Percentiles rank a stretch among this genome's conserved stretches.
Evolutionary conservation across 129 eudicot genomes (phyloP).

Genomic region (Artemisia tridentata): DNA sequence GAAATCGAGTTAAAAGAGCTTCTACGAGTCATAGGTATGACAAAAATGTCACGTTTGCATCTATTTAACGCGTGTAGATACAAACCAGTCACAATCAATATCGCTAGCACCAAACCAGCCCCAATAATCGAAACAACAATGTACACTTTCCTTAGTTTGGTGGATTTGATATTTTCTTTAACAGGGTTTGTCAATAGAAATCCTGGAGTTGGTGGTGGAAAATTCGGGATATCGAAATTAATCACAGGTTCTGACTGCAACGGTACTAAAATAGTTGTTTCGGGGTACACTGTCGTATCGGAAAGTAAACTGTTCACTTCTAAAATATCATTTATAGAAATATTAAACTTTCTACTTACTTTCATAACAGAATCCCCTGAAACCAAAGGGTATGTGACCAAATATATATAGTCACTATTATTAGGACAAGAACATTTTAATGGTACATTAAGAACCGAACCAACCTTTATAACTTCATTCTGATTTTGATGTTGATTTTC

Average conservation of each 20-base stretch:
- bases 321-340: slow-evolving; percentile 46
- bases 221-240: slow-evolving; percentile 25
- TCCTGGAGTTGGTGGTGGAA: slow-evolving; percentile 56
- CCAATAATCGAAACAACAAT: slow-evolving; percentile 48
- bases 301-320: slow-evolving; percentile 33
- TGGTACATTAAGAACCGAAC: slow-evolving; percentile 48
- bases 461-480: slow-evolving; percentile 26
- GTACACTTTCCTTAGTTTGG: slow-evolving; percentile 35
- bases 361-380: slow-evolving; percentile 36
- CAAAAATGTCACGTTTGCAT: slow-evolving; percentile 35
- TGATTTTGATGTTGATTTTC: slow-evolving; percentile 31
- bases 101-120: slow-evolving; percentile 30
- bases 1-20: slow-evolving; percentile 56
- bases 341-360: slow-evolving; percentile 43
- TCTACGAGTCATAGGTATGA: slow-evolving; percentile 32
- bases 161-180: slow-evolving; percentile 26
- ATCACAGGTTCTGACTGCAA: slow-evolving; percentile 42
- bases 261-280: slow-evolving; percentile 69
- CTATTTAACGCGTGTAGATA: slow-evolving; percentile 50
- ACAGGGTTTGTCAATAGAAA: slow-evolving; percentile 51
- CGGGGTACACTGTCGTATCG: slow-evolving; percentile 51
- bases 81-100: slow-evolving; percentile 43
- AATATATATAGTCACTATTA: slow-evolving; percentile 40
- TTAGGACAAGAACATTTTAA: slow-evolving; percentile 75
- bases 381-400: slow-evolving; percentile 64